phyloP scores from a whole-genome alignment of 2,329 filamentous ascomycete species.

The Alternaria rosae region DNA sequence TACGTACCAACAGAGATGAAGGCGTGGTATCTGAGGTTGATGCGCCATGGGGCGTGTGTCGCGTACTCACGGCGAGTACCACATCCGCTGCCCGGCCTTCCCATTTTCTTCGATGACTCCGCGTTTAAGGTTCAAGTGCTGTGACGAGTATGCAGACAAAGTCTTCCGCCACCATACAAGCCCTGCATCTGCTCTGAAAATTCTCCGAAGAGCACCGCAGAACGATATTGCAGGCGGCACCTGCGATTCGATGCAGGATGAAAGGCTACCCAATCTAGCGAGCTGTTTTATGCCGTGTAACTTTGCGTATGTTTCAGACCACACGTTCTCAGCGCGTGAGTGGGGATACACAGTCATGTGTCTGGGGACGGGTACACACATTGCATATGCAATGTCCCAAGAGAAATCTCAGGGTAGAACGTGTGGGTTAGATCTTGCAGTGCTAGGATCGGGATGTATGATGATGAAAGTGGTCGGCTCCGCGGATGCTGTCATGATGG shows the following conservation, averaged over 20 bases:
- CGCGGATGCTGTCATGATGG: background rate
- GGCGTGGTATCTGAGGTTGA: background rate
- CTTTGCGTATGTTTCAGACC: conserved; percentile 16
- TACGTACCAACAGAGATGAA: conserved; percentile 2
- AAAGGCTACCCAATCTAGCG: conserved; percentile 1
- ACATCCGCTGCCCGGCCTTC: background rate
- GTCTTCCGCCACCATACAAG: conserved; percentile 14
- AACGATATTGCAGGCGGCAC: conserved; percentile 8
- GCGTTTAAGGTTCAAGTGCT: conserved; percentile 5
- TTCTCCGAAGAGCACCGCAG: conserved; percentile 14
- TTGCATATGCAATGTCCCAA: conserved; percentile 21
- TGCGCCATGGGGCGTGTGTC: background rate
- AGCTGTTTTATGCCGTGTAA: conserved; percentile 10
- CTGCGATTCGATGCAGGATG: conserved; percentile 2
- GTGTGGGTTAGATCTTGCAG: conserved; percentile 5
- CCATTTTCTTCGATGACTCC: background rate
- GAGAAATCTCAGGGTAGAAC: conserved; percentile 16
- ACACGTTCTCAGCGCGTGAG: conserved; percentile 23
- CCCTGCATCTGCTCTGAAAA: conserved; percentile 8
- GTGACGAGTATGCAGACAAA: conserved; percentile 12
- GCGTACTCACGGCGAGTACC: background rate
- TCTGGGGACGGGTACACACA: conserved; percentile 19
- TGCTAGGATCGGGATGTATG: conserved; percentile 7
- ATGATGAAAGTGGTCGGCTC: conserved; percentile 1
- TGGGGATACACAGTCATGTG: conserved; percentile 14